A percentile compares a stretch with the other conserved stretches of the same genome.
Evolutionary conservation across 768 basidiomycete species (phyloP).

Genomic region (Naganishia randhawae): DNA sequence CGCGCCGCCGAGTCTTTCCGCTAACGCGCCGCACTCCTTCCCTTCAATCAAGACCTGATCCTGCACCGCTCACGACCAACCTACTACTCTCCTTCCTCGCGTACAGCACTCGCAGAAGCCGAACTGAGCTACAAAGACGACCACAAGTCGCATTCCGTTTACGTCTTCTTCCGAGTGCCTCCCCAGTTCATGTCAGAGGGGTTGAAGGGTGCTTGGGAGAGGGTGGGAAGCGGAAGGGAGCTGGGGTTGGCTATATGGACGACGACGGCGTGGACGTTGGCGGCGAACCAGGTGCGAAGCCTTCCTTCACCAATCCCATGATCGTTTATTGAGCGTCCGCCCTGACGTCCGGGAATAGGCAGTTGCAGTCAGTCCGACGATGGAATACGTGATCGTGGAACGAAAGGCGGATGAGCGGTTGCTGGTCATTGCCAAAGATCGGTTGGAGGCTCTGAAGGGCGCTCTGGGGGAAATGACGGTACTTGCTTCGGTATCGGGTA

Average conservation of each 20-base stretch:
- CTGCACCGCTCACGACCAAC: slow-evolving; percentile 83
- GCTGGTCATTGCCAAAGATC: slow-evolving; percentile 52
- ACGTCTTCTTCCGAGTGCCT: slow-evolving; percentile 70
- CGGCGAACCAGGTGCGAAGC: slow-evolving; percentile 78
- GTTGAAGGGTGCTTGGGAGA: slow-evolving; percentile 32
- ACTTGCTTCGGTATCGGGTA: slow-evolving; percentile 45
- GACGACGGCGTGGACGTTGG: slow-evolving; percentile 95
- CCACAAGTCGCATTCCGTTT: slow-evolving; percentile 82
- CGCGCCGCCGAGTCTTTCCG: not conserved
- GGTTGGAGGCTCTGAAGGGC: slow-evolving; percentile 45
- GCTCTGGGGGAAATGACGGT: slow-evolving; percentile 47
- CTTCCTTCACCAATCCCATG: not conserved
- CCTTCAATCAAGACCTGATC: slow-evolving; percentile 61
- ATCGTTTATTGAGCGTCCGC: slow-evolving; percentile 7
- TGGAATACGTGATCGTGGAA: slow-evolving; percentile 57
- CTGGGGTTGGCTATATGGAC: slow-evolving; percentile 83
- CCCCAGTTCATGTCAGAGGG: slow-evolving; percentile 37
- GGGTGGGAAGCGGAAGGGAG: slow-evolving; percentile 29
- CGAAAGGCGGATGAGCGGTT: slow-evolving; percentile 32
- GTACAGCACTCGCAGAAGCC: slow-evolving; percentile 89
- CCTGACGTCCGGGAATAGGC: slow-evolving; percentile 57
- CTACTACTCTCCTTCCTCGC: slow-evolving; percentile 90
- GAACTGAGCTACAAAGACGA: slow-evolving; percentile 86
- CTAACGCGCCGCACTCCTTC: not conserved
- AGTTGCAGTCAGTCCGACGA: slow-evolving; percentile 75